Percentiles rank a stretch among this genome's conserved stretches.
These are phyloP conservation scores for Penicillium sp. DNA, from an alignment of 2,329 filamentous ascomycete species.

Conservation along the genomic window DNA sequence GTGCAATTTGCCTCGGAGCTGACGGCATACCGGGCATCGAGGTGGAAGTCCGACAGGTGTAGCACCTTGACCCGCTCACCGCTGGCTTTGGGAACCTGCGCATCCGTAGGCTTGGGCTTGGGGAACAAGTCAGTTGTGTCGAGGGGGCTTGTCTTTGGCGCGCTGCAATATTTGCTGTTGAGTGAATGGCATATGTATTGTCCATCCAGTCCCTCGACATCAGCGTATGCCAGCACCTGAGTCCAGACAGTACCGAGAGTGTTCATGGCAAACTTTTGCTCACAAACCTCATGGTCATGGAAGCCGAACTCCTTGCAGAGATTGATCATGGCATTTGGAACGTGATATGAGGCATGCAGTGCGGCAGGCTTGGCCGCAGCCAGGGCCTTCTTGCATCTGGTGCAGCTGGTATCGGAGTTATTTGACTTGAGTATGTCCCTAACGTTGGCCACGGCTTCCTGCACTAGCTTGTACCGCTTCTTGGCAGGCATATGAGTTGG, in stretches of 20 bases:
- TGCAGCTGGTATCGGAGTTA: constrained; percentile 48
- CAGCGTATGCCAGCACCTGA: constrained; percentile 55
- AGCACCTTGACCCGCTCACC: constrained; percentile 57
- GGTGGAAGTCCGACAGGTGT: constrained; percentile 57
- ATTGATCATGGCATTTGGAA: constrained; percentile 53
- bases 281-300: constrained; percentile 49
- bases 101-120: constrained; percentile 54
- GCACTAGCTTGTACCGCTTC: constrained; percentile 45
- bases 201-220: constrained; percentile 56
- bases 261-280: constrained; percentile 47
- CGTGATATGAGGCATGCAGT: constrained; percentile 47
- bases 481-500: constrained; percentile 46
- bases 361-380: constrained; percentile 53
- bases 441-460: constrained; percentile 42
- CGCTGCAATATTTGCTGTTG: constrained; percentile 49
- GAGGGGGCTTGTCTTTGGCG: constrained; percentile 46
- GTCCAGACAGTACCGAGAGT: constrained; percentile 58
- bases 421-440: constrained; percentile 47
- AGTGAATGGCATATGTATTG: constrained; percentile 57
- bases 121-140: constrained; percentile 51
- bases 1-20: constrained; percentile 56
- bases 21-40: constrained; percentile 56
- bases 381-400: constrained; percentile 54
- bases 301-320: constrained; percentile 53
- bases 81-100: constrained; percentile 47